Evolutionary conservation across 2,329 filamentous ascomycete species (phyloP), one percentile per base, ranked within the genome.

Genomic region (Alternaria angustiovoidea): DNA sequence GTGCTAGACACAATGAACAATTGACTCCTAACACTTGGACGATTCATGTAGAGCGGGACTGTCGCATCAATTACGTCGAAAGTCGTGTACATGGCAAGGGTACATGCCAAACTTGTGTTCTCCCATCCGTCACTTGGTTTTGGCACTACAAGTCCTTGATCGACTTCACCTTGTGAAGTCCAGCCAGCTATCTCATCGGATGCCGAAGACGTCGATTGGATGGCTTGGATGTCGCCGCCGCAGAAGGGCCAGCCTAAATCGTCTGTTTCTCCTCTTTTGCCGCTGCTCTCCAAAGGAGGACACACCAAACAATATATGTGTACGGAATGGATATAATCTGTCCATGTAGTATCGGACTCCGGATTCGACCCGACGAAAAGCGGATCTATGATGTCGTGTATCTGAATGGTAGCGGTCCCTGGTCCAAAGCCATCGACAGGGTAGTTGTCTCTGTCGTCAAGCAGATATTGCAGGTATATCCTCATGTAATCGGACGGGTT

Each of bases 51-150:
- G 38, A 39, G 39, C 11, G 39, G 20, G 9, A 22, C 18, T 6
- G 6, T 22, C 16, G 2, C 4, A 12, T 28, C 16, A 3, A 49
- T 4, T 22, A 20, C 30, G 26, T 22, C 22, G 26, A n/a, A 24
- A 6, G 28, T 4, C 24, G 34, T 12, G 12, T 32, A 18, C 26
- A 46, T 36, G 5, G 28, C 32, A 36, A 57, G n/a, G 5, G 30
- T 22, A 42, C 55, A 57, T 30, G 55, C 55, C 24, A 52, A 7
- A 24, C 39, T 53, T 28, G 32, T 26, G 16, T 14, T 41, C 2
- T 53, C 55, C 26, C 41, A 22, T 14, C 48, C 20, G 24, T 20
- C 9, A 18, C 24, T 47, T 8, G 34, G 26, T 4, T 53, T 18
- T 8, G 55, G 55, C 14, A 52, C 32, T 20, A 16, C 22, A 9